Percentiles rank a stretch among this genome's conserved stretches.
These are phyloP conservation scores for Marasmius tenuissimus DNA, from an alignment of 1,284 basidiomycete genomes.

Conservation along the genomic window DNA sequence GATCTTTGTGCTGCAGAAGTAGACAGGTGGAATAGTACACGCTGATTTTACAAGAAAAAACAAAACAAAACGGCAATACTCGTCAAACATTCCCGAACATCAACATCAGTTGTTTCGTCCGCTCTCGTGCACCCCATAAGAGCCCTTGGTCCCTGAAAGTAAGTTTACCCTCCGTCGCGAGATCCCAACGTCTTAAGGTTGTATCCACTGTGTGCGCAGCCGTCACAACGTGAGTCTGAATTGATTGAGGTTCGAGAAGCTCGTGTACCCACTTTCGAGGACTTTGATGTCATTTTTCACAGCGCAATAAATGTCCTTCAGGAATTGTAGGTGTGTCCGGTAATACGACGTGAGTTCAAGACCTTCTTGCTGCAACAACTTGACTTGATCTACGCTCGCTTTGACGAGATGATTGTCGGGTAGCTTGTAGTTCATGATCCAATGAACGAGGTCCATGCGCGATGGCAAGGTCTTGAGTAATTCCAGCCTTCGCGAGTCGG, in stretches of 20 bases:
- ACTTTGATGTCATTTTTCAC: background rate
- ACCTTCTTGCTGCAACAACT: background rate
- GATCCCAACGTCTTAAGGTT: too few relatives aligned
- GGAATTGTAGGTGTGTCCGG: background rate
- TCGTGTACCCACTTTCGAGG: too few relatives aligned
- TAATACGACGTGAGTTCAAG: background rate
- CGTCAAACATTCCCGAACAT: too few relatives aligned
- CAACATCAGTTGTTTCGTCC: too few relatives aligned
- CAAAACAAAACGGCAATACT: too few relatives aligned
- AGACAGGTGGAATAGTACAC: slow-evolving; percentile 58
- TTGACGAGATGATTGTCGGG: background rate
- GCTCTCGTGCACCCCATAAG: too few relatives aligned
- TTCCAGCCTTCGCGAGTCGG: background rate
- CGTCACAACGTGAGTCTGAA: too few relatives aligned
- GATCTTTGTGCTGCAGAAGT: slow-evolving; percentile 73
- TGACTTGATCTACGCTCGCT: background rate
- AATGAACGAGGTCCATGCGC: background rate
- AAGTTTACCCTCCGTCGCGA: too few relatives aligned
- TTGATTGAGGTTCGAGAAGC: too few relatives aligned
- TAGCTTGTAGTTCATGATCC: background rate
- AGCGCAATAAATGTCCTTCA: background rate
- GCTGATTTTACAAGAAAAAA: slow-evolving; percentile 13
- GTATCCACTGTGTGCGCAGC: too few relatives aligned
- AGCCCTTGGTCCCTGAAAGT: too few relatives aligned
- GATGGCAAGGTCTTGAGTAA: background rate